Base-by-base conservation (phyloP, 257 asterid genomes). In the Solanum virginianum region DNA sequence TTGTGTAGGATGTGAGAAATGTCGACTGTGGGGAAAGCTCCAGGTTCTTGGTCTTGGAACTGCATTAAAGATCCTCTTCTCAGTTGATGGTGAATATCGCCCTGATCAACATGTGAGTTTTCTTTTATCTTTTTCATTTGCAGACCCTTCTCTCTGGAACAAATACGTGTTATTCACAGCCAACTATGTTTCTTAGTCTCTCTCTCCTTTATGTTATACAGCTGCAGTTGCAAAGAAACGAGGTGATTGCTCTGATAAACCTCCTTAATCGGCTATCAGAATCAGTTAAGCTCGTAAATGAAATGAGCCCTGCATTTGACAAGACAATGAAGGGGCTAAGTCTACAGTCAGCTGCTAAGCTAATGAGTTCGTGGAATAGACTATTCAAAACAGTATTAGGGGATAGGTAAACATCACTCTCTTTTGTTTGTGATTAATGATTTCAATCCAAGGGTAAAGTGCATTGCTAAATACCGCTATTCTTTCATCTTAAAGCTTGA, bases 11-110 rank as follows among this genome's bases (percentile, higher is more conserved):
- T 95, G 98, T 39, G 99, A 95, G 84, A 95, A 95, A 90, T 95
- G 99, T 84, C 98, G 98, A 56, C 95, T 95, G 54, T 94, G 99
- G 99, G 98, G 98, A 51, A 95, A 95, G 87, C 98, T 95, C 81
- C 99, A 95, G 87, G 96, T 93, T 81, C 97, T 92, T 75, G 99
- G 99, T 60, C 97, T 95, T n/a, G 99, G 99, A 90, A 95, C 98
- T 81, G 98, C 99, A 54, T 86, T 95, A 29, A 95, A 95, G 91
- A 95, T 94, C 88, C 95, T 95, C 45, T 95, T 95, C 90, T 92
- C 98, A 4, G 92, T 95, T 74, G 95, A 95, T 86, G 91, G 91
- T 80, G 86, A 91, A 72, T 88, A 80, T 83, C 86, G 86, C 86
- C 89, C 87, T 54, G 87, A 90, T 87, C 90, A 88, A 72, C 91